Conservation (phyloP, 495 filamentous ascomycete genomes). For the Parathielavia appendiculata region DNA sequence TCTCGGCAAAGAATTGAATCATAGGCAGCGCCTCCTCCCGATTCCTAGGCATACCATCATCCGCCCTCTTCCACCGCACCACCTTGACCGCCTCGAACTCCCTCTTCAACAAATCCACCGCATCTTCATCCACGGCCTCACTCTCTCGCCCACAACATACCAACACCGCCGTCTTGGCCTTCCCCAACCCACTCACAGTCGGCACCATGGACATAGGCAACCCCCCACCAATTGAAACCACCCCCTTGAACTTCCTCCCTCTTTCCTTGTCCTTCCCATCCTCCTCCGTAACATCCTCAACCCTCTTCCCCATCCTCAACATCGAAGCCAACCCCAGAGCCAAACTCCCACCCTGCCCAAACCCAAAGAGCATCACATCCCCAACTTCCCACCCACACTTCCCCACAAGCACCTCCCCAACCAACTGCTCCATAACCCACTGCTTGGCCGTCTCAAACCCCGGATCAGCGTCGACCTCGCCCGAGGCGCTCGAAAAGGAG, state of each 20-base stretch:
- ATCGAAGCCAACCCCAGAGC: conserved; percentile 56
- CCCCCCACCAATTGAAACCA: conserved; percentile 71
- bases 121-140: conserved; percentile 56
- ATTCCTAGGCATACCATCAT: conserved; percentile 78
- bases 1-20: conserved; percentile 85
- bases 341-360: conserved; percentile 81
- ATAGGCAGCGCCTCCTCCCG: conserved; percentile 86
- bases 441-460: conserved; percentile 58
- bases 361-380: conserved; percentile 76
- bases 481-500: conserved; percentile 54
- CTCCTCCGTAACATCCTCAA: conserved; percentile 11
- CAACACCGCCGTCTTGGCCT: conserved; percentile 67
- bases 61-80: conserved; percentile 63
- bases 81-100: conserved; percentile 70
- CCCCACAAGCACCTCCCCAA: conserved; percentile 55
- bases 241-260: conserved; percentile 47
- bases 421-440: conserved; percentile 51
- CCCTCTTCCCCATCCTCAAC: conserved; percentile 26
- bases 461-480: conserved; percentile 70
- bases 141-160: conserved; percentile 62
- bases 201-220: conserved; percentile 54
- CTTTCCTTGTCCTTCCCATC: not conserved
- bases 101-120: conserved; percentile 55
- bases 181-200: conserved; percentile 39
- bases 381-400: conserved; percentile 65